These are phyloP conservation scores for Pyrenophora tritici-repentis DNA, from an alignment of 2,329 filamentous ascomycete species.

Conservation along the genomic window DNA sequence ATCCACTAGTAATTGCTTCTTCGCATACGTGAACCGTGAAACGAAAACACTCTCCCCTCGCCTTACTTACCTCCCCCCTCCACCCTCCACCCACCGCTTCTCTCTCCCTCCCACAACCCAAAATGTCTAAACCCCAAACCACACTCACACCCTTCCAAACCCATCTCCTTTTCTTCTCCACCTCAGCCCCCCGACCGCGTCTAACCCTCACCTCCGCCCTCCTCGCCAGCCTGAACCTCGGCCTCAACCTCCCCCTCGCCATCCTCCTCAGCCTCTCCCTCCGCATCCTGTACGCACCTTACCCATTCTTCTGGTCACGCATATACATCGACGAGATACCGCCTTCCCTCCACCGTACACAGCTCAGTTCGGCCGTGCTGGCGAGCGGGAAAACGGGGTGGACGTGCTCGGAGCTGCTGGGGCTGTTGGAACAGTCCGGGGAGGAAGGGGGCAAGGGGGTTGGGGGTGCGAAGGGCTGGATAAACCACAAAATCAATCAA, in stretches of 20 bases:
- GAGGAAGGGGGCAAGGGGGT: conserved; percentile 2
- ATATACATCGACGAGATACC: conserved; percentile 28
- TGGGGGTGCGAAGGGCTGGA: conserved; percentile 13
- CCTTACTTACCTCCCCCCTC: too few relatives aligned
- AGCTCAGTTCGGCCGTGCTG: conserved; percentile 16
- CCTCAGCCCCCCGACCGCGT: conserved; percentile 22
- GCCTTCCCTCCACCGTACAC: conserved; percentile 20
- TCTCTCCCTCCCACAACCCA: too few relatives aligned
- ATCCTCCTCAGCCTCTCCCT: conserved; percentile 25
- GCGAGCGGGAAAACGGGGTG: conserved; percentile 16
- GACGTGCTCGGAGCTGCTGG: conserved; percentile 25
- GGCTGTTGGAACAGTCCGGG: neutral
- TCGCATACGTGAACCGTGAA: too few relatives aligned
- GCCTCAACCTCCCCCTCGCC: conserved; percentile 29
- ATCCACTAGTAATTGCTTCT: neutral
- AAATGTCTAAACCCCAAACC: conserved; percentile 19
- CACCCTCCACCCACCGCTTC: too few relatives aligned
- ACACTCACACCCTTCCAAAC: conserved; percentile 27
- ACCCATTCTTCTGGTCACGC: conserved; percentile 19
- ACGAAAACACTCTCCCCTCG: too few relatives aligned
- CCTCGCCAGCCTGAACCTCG: conserved; percentile 22
- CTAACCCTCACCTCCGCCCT: conserved; percentile 27
- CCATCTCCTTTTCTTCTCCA: conserved; percentile 31
- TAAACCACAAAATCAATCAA: conserved; percentile 26
- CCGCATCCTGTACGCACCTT: conserved; percentile 24